Percentiles rank a stretch among this genome's conserved stretches.
Conservation (phyloP, 176 grass and related monocot species). For the Chrysopogon serrulatus region DNA sequence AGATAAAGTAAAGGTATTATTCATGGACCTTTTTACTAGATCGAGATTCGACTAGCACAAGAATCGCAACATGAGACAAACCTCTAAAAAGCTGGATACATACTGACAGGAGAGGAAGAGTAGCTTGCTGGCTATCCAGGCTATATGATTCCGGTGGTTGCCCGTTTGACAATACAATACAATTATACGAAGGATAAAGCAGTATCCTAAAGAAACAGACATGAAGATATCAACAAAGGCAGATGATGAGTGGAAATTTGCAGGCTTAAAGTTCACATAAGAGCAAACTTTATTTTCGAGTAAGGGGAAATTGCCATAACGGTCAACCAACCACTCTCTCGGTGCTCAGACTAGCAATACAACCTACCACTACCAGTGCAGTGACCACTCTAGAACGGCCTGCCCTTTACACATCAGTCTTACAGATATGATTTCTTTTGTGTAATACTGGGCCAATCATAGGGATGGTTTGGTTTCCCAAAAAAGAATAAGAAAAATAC, state of each 20-base stretch:
- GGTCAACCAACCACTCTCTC: neutral
- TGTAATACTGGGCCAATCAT: slow-evolving; percentile 6
- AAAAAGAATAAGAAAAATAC: neutral
- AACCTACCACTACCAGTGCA: neutral
- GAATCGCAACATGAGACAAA: slow-evolving; percentile 23
- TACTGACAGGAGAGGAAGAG: neutral
- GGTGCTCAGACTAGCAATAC: neutral
- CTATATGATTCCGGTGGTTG: neutral
- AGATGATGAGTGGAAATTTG: neutral
- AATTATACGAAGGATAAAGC: neutral
- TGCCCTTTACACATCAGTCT: neutral
- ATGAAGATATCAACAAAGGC: neutral
- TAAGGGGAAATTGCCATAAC: neutral
- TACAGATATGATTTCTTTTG: slow-evolving; percentile 3
- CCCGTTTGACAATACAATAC: neutral
- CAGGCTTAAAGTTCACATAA: neutral
- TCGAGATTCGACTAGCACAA: slow-evolving; percentile 23
- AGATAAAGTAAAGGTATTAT: slow-evolving; percentile 23
- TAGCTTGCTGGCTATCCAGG: neutral
- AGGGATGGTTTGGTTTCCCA: neutral
- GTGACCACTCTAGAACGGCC: neutral
- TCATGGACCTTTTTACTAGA: slow-evolving; percentile 10
- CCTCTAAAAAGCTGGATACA: slow-evolving; percentile 14
- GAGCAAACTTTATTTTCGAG: neutral
- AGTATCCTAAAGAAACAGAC: neutral